phyloP scores from a whole-genome alignment of 208 protist genomes.

The Trypanosoma vivax region DNA sequence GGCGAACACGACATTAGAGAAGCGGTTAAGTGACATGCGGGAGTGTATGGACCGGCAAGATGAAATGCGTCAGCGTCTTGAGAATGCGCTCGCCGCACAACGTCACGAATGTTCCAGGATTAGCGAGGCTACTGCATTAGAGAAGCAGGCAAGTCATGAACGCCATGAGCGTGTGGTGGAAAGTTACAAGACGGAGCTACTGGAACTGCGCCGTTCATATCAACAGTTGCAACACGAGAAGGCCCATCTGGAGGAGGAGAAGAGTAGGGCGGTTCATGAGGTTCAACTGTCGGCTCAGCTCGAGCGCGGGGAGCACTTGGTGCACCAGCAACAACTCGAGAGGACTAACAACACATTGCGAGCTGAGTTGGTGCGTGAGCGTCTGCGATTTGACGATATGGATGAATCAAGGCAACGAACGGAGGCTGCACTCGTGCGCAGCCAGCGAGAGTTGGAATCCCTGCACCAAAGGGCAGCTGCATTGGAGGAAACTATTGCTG shows the following conservation, averaged over 20 bases:
- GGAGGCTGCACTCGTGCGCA: slow-evolving; percentile 23
- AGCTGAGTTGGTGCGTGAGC: slow-evolving; percentile 13
- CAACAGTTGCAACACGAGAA: slow-evolving; percentile 16
- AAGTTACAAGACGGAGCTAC: slow-evolving; percentile 16
- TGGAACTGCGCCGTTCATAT: slow-evolving; percentile 10
- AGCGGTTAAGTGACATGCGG: slow-evolving; percentile 16
- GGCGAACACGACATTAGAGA: slow-evolving; percentile 5
- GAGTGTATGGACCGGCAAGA: slow-evolving; percentile 9
- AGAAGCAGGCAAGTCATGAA: slow-evolving; percentile 6
- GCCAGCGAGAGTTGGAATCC: slow-evolving; percentile 22
- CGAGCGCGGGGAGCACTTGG: slow-evolving; percentile 1
- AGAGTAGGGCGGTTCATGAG: background rate
- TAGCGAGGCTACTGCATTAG: slow-evolving; percentile 1
- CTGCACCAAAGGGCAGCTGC: slow-evolving; percentile 1
- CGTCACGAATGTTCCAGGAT: slow-evolving; percentile 12
- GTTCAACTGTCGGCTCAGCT: background rate
- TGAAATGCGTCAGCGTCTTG: slow-evolving; percentile 14
- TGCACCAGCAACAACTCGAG: slow-evolving; percentile 18
- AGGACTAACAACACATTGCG: slow-evolving; percentile 11
- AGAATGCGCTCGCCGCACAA: slow-evolving; percentile 6
- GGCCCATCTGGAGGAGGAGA: slow-evolving; percentile 1
- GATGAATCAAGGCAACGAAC: slow-evolving; percentile 14
- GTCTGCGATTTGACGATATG: slow-evolving; percentile 16
- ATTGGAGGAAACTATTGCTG: slow-evolving; percentile 25
- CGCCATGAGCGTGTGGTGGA: background rate